Conservation (phyloP, 768 basidiomycete species). For the Dentipellis sp. region DNA sequence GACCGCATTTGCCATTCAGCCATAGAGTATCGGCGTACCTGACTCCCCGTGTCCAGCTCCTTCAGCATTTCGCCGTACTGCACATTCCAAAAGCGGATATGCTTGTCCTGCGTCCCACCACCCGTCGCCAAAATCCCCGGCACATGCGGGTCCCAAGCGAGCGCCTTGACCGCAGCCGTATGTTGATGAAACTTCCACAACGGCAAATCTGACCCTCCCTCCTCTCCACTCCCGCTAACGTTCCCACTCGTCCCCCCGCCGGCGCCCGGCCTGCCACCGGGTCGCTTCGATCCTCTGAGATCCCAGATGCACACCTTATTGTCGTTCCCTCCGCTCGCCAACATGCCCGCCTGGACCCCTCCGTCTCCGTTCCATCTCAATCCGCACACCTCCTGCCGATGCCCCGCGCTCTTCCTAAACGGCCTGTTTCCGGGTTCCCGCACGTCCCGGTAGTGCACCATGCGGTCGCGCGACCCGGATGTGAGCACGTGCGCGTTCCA, state of each 20-base stretch:
- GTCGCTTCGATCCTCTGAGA: slow-evolving; percentile 53
- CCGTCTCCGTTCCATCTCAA: slow-evolving; percentile 77
- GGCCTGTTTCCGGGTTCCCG: slow-evolving; percentile 58
- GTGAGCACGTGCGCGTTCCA: slow-evolving; percentile 88
- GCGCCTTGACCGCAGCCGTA: slow-evolving; percentile 93
- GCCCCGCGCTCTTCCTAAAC: slow-evolving; percentile 62
- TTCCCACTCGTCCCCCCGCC: slow-evolving; percentile 18
- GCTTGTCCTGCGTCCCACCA: slow-evolving; percentile 98
- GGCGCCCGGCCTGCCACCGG: slow-evolving; percentile 12
- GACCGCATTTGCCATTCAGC: too few species aligned
- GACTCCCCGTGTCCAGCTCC: slow-evolving; percentile 91
- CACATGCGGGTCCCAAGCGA: slow-evolving; percentile 97
- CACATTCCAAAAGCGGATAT: slow-evolving; percentile 96
- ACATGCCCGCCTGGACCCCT: slow-evolving; percentile 36
- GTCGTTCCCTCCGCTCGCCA: slow-evolving; percentile 96
- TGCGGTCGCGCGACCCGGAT: slow-evolving; percentile 86
- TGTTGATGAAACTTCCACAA: slow-evolving; percentile 96
- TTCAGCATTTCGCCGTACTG: slow-evolving; percentile 75
- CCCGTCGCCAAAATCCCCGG: slow-evolving; percentile 87
- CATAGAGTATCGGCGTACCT: slow-evolving; percentile 41
- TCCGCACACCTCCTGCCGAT: slow-evolving; percentile 93
- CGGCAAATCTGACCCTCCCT: slow-evolving; percentile 44
- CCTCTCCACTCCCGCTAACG: slow-evolving; percentile 19
- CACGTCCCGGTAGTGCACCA: slow-evolving; percentile 88
- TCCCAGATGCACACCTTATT: slow-evolving; percentile 99